phyloP scores from a whole-genome alignment of 2,329 filamentous ascomycete genomes.

The Atkinsonella hypoxylon region DNA sequence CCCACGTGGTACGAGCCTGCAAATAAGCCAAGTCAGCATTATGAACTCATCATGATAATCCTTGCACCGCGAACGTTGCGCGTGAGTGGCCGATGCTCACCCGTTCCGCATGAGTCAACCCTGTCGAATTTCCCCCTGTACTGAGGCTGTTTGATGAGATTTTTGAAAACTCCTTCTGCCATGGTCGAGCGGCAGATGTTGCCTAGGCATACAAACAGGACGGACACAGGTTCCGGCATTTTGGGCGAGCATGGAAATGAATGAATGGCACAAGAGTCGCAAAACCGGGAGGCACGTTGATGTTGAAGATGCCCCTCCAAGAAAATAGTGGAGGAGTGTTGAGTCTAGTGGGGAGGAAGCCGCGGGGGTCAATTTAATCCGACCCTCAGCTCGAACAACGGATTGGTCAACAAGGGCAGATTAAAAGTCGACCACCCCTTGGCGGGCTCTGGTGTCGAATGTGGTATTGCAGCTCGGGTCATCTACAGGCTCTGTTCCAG shows the following conservation, averaged over 20 bases:
- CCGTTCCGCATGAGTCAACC: conserved; percentile 84
- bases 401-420: too few relatives aligned
- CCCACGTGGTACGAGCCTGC: conserved; percentile 71
- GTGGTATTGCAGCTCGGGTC: background rate
- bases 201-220: conserved; percentile 91
- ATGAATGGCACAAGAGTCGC: background rate
- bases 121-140: conserved; percentile 47
- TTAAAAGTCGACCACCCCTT: too few relatives aligned
- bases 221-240: conserved; percentile 43
- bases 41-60: background rate
- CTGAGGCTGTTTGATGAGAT: conserved; percentile 49
- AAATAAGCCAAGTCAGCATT: background rate
- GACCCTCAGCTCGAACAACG: too few relatives aligned
- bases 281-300: background rate
- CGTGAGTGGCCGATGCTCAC: conserved; percentile 16
- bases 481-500: too few relatives aligned
- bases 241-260: conserved; percentile 5
- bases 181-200: conserved; percentile 94
- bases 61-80: background rate
- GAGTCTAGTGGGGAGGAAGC: background rate
- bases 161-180: conserved; percentile 87
- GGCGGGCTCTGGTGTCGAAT: background rate
- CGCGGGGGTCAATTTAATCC: too few relatives aligned
- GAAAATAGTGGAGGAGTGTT: background rate
- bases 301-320: background rate